Base-by-base conservation (phyloP, 2,329 filamentous ascomycete species). In the Pezicula neosporulosa region DNA sequence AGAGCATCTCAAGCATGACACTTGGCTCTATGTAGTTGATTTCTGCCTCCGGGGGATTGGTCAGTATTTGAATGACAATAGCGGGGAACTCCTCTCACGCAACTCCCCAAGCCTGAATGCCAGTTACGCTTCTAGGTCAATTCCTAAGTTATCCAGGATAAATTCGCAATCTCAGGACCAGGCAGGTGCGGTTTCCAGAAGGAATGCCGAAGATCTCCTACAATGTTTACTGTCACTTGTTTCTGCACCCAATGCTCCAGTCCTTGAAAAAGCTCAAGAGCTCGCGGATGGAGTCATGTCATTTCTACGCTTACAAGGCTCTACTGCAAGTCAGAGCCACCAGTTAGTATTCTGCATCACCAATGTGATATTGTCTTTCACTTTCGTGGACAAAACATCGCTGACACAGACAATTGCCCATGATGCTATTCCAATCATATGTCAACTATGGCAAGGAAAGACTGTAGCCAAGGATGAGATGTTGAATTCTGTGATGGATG, bases 371-470 rank as follows among this genome's bases (percentile, higher is more conserved):
- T 73, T 96, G 45, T 72, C 77, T 37, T 79, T 77, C 51, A 80
- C 82, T 3, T 77, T 88, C 50, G 82, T 85, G 44, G 88, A 96
- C 62, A 80, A 89, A 54, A 76, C 85, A 13, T 68, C 74, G 1
- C 74, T 90, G 48, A 81, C 86, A 3, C 80, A 79, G 56, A 75
- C 73, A 33, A 71, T 86, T 36, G 77, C 87, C 15, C 56, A 45
- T 43, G 76, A 81, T 6, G 66, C 92, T 7, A 64, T 96, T 21
- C 87, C 89, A 1, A 68, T 92, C 42, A 82, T 96, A 57, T 82
- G 80, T 50, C 78, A 82, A 46, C 83, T 90, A 71, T 99, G 93
- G 92, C 77, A 84, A 56, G 78, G 81, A n/a, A 89, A 87, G 59
- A 80, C 81, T 43, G 69, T 78, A 24, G 77, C 80, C 13, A 77